These are phyloP conservation scores for Myriosclerotinia scirpicola DNA, from an alignment of 2,329 filamentous ascomycete genomes.

Conservation along the genomic window DNA sequence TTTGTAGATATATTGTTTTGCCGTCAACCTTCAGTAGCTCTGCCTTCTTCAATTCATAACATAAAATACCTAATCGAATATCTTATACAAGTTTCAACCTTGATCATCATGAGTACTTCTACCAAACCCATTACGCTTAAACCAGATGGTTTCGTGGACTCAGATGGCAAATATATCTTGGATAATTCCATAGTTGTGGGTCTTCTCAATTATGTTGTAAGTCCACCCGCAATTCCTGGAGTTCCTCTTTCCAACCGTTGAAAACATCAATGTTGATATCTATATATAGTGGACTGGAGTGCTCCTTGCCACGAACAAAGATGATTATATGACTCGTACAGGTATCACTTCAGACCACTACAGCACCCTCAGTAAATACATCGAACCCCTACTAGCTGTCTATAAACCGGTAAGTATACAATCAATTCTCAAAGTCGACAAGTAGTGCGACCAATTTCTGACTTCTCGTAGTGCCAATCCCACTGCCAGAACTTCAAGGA, in stretches of 20 bases:
- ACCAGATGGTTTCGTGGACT: background rate
- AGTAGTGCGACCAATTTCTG: background rate
- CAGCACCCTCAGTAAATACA: background rate
- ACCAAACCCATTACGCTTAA: background rate
- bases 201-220: slow-evolving; percentile 2
- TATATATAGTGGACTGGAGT: background rate
- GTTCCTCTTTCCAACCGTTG: background rate
- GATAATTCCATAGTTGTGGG: background rate
- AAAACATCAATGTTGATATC: background rate
- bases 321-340: background rate
- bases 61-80: background rate
- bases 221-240: background rate
- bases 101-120: background rate
- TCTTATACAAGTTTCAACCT: background rate
- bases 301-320: slow-evolving; percentile 3
- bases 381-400: background rate
- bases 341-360: background rate
- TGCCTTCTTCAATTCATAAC: background rate
- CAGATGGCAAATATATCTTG: background rate
- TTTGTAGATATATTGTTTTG: background rate
- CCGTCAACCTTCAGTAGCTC: background rate
- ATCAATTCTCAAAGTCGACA: background rate
- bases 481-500: background rate
- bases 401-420: slow-evolving; percentile 1
- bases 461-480: background rate